Percentiles rank a stretch among this genome's conserved stretches.
Evolutionary conservation across 2,329 filamentous ascomycete genomes (phyloP).

Genomic region (Thielaviopsis populi): DNA sequence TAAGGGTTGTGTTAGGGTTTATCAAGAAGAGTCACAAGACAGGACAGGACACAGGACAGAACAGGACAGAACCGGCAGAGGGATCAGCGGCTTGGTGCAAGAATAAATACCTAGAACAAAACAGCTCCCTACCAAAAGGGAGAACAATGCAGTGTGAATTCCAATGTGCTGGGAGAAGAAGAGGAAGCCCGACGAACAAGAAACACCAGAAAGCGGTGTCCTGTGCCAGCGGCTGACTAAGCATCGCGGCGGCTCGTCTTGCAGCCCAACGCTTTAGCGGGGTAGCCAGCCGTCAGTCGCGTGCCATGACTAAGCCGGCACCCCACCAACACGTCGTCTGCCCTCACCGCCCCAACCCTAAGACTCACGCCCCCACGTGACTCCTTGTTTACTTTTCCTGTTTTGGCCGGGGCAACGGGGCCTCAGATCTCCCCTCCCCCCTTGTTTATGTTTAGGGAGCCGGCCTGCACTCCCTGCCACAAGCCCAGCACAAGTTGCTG

Average conservation of each 20-base stretch:
- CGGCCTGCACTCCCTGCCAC: neutral
- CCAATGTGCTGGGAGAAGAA: neutral
- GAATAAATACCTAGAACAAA: neutral
- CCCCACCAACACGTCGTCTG: neutral
- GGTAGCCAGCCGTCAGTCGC: neutral
- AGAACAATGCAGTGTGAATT: neutral
- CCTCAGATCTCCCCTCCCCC: neutral
- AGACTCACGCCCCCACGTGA: neutral
- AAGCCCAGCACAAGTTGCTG: neutral
- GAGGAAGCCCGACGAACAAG: neutral
- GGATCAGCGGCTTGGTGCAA: neutral
- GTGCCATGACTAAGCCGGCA: neutral
- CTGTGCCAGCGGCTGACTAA: too few relatives aligned
- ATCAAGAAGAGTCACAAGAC: neutral
- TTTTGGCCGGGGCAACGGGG: conserved; percentile 1
- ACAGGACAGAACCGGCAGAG: neutral
- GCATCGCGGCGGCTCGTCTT: neutral
- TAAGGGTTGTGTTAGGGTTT: neutral
- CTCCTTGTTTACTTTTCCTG: neutral
- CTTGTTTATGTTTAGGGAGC: conserved; percentile 3
- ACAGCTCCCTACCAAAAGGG: neutral
- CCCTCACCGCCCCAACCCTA: neutral
- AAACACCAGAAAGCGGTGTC: neutral
- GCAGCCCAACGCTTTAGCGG: neutral
- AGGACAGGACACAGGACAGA: neutral